Evolutionary conservation across 1,284 basidiomycete species (phyloP), one percentile per base, ranked within the genome.

Genomic region (Porodaedalea pini): DNA sequence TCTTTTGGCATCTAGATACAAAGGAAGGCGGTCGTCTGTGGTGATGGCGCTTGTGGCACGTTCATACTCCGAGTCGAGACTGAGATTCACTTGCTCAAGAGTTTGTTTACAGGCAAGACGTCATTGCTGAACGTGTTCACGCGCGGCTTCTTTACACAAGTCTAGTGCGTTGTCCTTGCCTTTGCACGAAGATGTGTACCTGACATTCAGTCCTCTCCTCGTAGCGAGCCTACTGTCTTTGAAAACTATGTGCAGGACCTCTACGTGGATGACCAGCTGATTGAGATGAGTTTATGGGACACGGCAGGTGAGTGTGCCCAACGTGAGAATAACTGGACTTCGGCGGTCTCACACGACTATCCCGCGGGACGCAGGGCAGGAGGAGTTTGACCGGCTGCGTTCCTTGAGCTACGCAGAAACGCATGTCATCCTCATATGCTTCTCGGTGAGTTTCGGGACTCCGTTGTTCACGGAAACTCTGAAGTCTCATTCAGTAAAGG

Each of bases 241-340:
- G 93, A 96, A 71, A 95, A 95, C 74, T 94, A 94, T 67, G 91
- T 95, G 4, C 90, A 94, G 68, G 88, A 91, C 62, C 72, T 94
- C 47, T 80, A 80, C 61, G 82, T 97, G 23, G 92, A 94, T 58
- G 90, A 90, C 32, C 86, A 90, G 63, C 69, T 81, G 19, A 86
- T 98, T 10, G 95, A 98, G 68, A 76, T 98, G 49, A 92, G 92
- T 67, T 69, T 98, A 58, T 98, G 95, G 95, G 96, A 98, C 70
- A 98, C 95, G 40, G 95, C 95, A 37, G 93, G 93, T 92, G 66
- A 64, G 83, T 74, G 57, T 47, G 29, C 48, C 15, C 21, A 39
- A 56, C 51, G 58, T 39, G 53, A 37, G 45, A 51, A 54, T 25
- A 19, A 15, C 29, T 44, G 3, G 13, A 15, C 25, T 45, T 32